These are phyloP conservation scores for Cystofilobasidium bisporidii DNA, from an alignment of 768 basidiomycete genomes.

Conservation along the genomic window DNA sequence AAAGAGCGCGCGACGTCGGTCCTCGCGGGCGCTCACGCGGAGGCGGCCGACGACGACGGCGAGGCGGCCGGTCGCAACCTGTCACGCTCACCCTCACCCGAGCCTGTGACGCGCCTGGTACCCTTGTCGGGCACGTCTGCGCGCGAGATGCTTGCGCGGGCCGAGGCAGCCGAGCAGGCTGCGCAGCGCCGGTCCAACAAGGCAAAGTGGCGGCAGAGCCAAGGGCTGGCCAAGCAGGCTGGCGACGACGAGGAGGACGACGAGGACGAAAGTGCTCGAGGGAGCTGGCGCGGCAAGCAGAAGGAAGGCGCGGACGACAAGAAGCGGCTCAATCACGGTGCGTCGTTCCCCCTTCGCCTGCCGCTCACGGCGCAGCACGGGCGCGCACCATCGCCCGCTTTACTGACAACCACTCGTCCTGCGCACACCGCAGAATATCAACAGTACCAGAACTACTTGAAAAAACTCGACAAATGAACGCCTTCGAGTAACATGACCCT, in stretches of 20 bases:
- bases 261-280: conserved; percentile 45
- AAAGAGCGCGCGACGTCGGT: neutral
- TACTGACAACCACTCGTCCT: too few species aligned
- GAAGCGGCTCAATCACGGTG: conserved; percentile 11
- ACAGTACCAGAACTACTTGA: conserved; percentile 16
- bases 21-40: neutral
- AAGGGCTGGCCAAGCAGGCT: conserved; percentile 34
- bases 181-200: conserved; percentile 65
- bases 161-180: conserved; percentile 54
- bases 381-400: too few species aligned
- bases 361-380: too few species aligned
- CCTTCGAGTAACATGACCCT: too few species aligned
- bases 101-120: neutral
- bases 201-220: conserved; percentile 44
- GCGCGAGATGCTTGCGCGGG: conserved; percentile 69
- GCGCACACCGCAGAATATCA: conserved; percentile 15
- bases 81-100: conserved; percentile 18
- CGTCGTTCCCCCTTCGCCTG: neutral
- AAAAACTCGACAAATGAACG: conserved; percentile 6
- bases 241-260: conserved; percentile 41
- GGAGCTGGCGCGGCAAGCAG: conserved; percentile 32
- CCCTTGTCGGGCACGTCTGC: conserved; percentile 36
- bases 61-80: neutral
- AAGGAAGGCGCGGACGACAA: conserved; percentile 9
- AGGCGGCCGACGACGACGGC: neutral